Base-by-base conservation (phyloP, 208 protist species). In the Lotmaria passim region DNA sequence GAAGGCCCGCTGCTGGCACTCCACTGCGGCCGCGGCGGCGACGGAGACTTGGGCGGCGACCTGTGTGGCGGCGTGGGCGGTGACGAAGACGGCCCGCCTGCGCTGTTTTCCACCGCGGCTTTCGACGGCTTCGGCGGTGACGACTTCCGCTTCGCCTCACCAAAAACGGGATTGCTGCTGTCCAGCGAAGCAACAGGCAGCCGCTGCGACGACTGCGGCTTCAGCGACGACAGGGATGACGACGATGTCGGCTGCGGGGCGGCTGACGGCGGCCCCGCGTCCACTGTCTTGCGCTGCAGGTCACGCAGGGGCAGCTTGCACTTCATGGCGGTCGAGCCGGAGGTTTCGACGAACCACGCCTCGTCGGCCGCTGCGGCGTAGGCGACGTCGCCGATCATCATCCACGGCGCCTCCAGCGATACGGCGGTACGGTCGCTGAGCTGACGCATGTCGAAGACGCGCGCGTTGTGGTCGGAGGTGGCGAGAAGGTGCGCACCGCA, bases 341-440 rank as follows among this genome's bases (percentile, higher is more conserved):
- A 73, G 28, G 80, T 82, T 63, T 94, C 84, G 14, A 92, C 84
- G 65, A 89, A 91, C 79, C 78, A 86, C 12, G 75, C 81, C 64
- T 95, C 87, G 44, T 92, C 85, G 7, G 60, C 56, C 28, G 83
- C 78, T 26, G 79, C 70, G 51, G 83, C 75, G 77, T 89, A 90
- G 17, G 53, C 86, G 14, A 91, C 57, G 68, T 91, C 86, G 51
- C 82, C 82, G 28, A 91, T 74, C 58, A 87, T 82, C 44, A 73
- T 79, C 89, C 89, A 95, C 67, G 86, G 86, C 46, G 87, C 84
- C 14, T 81, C 72, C 38, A 86, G 47, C 36, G 58, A 58, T 17
- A 53, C 50, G 23, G 75, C 73, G 11, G 60, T 68, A 48, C 55
- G 70, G 50, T 90, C 84, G 50, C 69, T 79, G 43, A 86, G 74